phyloP scores from a whole-genome alignment of 2,329 filamentous ascomycete species.

The Hymenoscyphus linearis region DNA sequence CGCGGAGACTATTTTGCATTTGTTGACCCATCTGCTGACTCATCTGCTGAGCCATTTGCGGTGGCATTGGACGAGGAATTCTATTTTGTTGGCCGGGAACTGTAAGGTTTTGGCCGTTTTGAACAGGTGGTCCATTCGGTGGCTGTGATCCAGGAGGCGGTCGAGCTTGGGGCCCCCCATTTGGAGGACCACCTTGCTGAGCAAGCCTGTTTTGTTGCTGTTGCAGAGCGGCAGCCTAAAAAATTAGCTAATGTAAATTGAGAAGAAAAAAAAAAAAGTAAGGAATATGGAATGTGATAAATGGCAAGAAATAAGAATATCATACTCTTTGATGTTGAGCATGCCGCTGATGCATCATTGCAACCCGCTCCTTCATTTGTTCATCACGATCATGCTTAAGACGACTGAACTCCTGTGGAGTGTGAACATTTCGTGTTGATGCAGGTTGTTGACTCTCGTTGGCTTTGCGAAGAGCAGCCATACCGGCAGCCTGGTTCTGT shows the following conservation, averaged over 20 bases:
- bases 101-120: slow-evolving; percentile 22
- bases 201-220: slow-evolving; percentile 8
- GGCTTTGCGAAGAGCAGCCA: slow-evolving; percentile 76
- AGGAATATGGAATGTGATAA: neutral
- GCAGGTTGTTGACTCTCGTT: slow-evolving; percentile 50
- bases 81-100: slow-evolving; percentile 30
- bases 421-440: slow-evolving; percentile 43
- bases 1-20: slow-evolving; percentile 28
- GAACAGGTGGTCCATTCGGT: slow-evolving; percentile 18
- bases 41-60: slow-evolving; percentile 29
- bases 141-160: slow-evolving; percentile 14
- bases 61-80: slow-evolving; percentile 23
- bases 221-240: slow-evolving; percentile 1
- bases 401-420: slow-evolving; percentile 84
- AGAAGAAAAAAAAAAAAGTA: slow-evolving; percentile 10
- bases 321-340: slow-evolving; percentile 49
- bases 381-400: slow-evolving; percentile 85
- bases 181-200: slow-evolving; percentile 18
- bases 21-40: slow-evolving; percentile 24
- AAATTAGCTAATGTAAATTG: slow-evolving; percentile 11
- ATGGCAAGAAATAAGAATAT: slow-evolving; percentile 9
- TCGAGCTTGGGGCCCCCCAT: slow-evolving; percentile 4
- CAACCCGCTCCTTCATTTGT: slow-evolving; percentile 54
- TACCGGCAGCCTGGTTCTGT: slow-evolving; percentile 72
- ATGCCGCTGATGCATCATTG: slow-evolving; percentile 36